phyloP scores from a whole-genome alignment of 2,329 filamentous ascomycete genomes.

The Phaeosphaeria sp. region DNA sequence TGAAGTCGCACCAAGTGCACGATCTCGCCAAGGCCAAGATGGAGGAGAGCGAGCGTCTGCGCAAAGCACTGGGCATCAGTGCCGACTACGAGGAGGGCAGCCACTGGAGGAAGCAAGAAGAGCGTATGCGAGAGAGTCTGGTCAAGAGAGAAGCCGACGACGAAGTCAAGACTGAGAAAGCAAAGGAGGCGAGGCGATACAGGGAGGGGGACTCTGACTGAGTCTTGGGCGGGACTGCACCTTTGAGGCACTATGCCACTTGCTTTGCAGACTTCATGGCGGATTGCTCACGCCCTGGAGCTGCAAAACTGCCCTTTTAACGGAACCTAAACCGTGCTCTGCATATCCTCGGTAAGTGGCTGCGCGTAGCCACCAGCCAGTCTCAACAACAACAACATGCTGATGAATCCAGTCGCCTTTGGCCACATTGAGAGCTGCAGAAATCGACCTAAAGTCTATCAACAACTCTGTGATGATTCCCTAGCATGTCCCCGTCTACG shows the following conservation, averaged over 20 bases:
- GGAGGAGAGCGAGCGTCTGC: slow-evolving; percentile 87
- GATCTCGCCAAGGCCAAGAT: slow-evolving; percentile 96
- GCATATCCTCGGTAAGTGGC: not conserved
- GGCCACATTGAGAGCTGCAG: not conserved
- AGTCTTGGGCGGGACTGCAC: too few relatives aligned
- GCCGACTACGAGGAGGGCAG: slow-evolving; percentile 85
- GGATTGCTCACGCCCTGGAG: too few relatives aligned
- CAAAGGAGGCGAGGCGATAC: slow-evolving; percentile 32
- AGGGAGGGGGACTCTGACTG: slow-evolving; percentile 39
- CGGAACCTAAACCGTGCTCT: not conserved
- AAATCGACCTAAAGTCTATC: not conserved
- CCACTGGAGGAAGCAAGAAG: slow-evolving; percentile 86
- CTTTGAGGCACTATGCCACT: too few relatives aligned
- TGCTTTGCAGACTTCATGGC: too few relatives aligned
- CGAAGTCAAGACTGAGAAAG: slow-evolving; percentile 31
- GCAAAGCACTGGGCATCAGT: slow-evolving; percentile 85
- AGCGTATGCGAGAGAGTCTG: slow-evolving; percentile 61
- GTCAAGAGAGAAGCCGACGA: slow-evolving; percentile 50
- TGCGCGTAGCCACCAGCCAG: not conserved
- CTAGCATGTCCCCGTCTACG: not conserved
- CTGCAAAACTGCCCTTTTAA: too few relatives aligned
- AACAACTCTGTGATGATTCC: not conserved
- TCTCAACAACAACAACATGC: not conserved
- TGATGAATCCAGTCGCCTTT: not conserved
- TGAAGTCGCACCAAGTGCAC: slow-evolving; percentile 95